Conservation (phyloP, 129 eudicot species). For the Saussurea involucrata region DNA sequence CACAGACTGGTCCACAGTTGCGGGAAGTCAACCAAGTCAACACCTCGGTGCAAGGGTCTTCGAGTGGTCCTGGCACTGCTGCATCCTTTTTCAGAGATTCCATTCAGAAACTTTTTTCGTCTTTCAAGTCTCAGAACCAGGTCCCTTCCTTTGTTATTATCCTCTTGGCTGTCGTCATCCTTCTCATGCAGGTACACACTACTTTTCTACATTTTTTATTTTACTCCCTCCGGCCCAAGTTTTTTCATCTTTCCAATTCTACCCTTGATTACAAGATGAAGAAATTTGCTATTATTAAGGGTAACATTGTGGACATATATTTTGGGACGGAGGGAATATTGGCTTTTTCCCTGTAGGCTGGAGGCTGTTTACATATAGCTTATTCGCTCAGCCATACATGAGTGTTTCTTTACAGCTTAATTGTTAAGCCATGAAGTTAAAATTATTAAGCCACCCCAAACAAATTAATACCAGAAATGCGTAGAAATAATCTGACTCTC, state of each 20-base stretch:
- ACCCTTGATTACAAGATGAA: background rate
- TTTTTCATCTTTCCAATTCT: background rate
- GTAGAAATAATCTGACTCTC: too few relatives aligned
- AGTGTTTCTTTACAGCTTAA: too few relatives aligned
- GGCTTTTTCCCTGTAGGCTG: too few relatives aligned
- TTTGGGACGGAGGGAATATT: too few relatives aligned
- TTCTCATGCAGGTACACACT: constrained; percentile 81
- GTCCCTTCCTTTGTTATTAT: constrained; percentile 45
- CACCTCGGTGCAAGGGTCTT: constrained; percentile 22
- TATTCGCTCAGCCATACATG: too few relatives aligned
- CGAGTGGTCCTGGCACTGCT: constrained; percentile 28
- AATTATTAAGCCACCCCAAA: too few relatives aligned
- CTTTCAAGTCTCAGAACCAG: constrained; percentile 48
- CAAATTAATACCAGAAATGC: too few relatives aligned
- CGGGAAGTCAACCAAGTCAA: constrained; percentile 23
- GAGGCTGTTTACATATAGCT: too few relatives aligned
- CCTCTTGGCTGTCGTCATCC: constrained; percentile 58
- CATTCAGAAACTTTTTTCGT: constrained; percentile 35
- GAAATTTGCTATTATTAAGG: background rate
- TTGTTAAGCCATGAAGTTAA: too few relatives aligned
- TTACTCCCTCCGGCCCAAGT: background rate
- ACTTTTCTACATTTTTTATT: constrained; percentile 5
- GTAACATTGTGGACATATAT: background rate
- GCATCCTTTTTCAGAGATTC: constrained; percentile 41
- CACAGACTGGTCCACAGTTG: constrained; percentile 29